phyloP scores from a whole-genome alignment of 1,139 yeast species.

The Geotrichum bryndzae region DNA sequence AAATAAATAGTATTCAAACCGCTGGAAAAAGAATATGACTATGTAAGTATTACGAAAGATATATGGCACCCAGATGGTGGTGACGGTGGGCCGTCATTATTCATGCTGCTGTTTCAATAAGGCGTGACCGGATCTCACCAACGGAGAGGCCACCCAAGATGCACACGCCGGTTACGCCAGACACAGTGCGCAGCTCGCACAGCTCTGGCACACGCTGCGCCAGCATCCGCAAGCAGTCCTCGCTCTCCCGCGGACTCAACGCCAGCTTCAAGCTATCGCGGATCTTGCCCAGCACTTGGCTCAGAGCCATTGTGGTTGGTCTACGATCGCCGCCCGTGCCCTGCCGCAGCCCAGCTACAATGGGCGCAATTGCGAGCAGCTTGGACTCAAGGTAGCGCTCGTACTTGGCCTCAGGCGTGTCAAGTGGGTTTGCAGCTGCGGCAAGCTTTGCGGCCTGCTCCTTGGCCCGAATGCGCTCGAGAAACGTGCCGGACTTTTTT shows the following conservation, averaged over 20 bases:
- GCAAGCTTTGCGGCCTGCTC: constrained; percentile 23
- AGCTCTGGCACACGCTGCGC: constrained; percentile 14
- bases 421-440: not conserved
- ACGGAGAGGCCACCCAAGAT: constrained; percentile 2
- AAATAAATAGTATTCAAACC: not conserved
- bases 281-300: constrained; percentile 10
- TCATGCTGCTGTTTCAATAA: not conserved
- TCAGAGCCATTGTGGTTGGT: constrained; percentile 8
- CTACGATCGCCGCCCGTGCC: not conserved
- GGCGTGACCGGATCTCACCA: not conserved
- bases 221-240: constrained; percentile 12
- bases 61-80: not conserved
- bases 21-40: not conserved
- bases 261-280: constrained; percentile 10
- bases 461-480: constrained; percentile 34
- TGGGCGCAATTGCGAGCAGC: constrained; percentile 11
- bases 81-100: not conserved
- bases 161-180: constrained; percentile 11
- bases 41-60: not conserved
- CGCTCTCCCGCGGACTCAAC: constrained; percentile 7
- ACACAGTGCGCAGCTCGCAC: constrained; percentile 8
- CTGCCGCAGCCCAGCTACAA: constrained; percentile 14
- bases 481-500: constrained; percentile 22
- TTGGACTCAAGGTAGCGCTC: constrained; percentile 13
- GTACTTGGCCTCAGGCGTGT: constrained; percentile 8